Evolutionary conservation across 139 green algal species (phyloP).

Genomic region (Chlorella sp.): DNA sequence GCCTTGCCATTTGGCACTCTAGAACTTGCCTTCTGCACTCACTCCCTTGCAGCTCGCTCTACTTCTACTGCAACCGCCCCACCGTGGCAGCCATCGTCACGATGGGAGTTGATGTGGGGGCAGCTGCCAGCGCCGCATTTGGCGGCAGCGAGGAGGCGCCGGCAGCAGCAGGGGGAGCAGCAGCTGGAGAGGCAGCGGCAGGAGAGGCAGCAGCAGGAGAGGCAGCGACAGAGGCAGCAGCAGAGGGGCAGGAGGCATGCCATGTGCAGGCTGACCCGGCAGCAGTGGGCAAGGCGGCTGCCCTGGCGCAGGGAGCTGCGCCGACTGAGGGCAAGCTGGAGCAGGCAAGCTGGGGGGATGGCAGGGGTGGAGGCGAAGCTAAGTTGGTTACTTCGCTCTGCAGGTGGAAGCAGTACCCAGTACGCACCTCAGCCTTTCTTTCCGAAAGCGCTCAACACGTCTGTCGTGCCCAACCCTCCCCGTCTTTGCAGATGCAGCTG

Average conservation of each 20-base stretch:
- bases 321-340: slow-evolving; percentile 41
- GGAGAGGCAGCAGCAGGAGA: neutral
- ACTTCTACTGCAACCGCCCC: slow-evolving; percentile 86
- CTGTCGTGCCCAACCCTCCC: neutral
- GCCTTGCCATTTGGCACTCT: too few species aligned
- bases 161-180: slow-evolving; percentile 44
- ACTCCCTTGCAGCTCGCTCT: slow-evolving; percentile 53
- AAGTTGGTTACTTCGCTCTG: too few species aligned
- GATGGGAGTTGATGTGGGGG: slow-evolving; percentile 75
- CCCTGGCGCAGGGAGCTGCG: slow-evolving; percentile 14
- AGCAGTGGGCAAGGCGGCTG: neutral
- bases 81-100: slow-evolving; percentile 90
- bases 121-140: slow-evolving; percentile 9
- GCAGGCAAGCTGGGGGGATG: slow-evolving; percentile 4
- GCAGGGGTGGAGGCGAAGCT: too few species aligned
- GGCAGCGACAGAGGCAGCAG: neutral
- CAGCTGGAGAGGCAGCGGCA: slow-evolving; percentile 32
- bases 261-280: neutral
- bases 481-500: neutral
- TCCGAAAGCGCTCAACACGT: too few species aligned
- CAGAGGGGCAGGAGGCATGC: neutral
- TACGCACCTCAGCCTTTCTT: too few species aligned
- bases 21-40: neutral
- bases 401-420: too few species aligned
- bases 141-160: slow-evolving; percentile 4